Evolutionary conservation across 2,329 filamentous ascomycete genomes (phyloP).

Genomic region (Cercospora zeae-maydis): DNA sequence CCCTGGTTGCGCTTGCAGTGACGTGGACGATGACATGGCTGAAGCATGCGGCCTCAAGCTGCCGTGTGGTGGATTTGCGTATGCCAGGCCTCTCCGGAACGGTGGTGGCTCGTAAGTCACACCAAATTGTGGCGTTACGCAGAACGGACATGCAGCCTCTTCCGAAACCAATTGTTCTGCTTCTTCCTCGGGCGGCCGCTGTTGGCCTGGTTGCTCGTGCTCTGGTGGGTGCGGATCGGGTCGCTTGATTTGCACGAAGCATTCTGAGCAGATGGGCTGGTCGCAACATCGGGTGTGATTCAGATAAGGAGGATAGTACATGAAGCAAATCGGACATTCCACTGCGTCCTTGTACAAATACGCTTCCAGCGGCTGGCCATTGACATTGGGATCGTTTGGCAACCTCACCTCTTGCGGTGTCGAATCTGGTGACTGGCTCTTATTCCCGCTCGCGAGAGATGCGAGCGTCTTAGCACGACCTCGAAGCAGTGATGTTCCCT

Average conservation of each 20-base stretch:
- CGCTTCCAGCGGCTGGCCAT: constrained; percentile 90
- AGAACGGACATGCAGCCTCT: constrained; percentile 89
- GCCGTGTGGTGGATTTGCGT: constrained; percentile 52
- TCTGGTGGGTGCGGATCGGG: constrained; percentile 87
- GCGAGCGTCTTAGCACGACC: constrained; percentile 86
- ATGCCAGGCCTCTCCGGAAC: constrained; percentile 78
- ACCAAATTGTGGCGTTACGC: constrained; percentile 89
- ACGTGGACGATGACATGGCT: constrained; percentile 83
- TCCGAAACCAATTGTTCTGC: constrained; percentile 76
- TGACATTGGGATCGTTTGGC: constrained; percentile 79
- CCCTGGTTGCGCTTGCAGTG: constrained; percentile 54
- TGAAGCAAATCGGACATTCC: constrained; percentile 94
- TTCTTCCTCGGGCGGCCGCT: constrained; percentile 42
- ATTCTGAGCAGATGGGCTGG: constrained; percentile 95
- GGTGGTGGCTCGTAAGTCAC: constrained; percentile 90
- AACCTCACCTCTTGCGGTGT: constrained; percentile 73
- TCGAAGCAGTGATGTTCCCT: constrained; percentile 61
- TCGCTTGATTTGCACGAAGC: constrained; percentile 97
- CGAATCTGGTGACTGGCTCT: constrained; percentile 65
- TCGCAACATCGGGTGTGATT: constrained; percentile 95
- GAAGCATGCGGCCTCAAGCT: constrained; percentile 56
- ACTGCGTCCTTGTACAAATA: constrained; percentile 85
- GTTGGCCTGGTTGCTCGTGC: constrained; percentile 43
- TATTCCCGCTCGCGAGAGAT: constrained; percentile 70
- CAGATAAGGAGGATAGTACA: constrained; percentile 90